Evolutionary conservation across 805 yeast genomes (phyloP).

Genomic region (Lachancea quebecensis): DNA sequence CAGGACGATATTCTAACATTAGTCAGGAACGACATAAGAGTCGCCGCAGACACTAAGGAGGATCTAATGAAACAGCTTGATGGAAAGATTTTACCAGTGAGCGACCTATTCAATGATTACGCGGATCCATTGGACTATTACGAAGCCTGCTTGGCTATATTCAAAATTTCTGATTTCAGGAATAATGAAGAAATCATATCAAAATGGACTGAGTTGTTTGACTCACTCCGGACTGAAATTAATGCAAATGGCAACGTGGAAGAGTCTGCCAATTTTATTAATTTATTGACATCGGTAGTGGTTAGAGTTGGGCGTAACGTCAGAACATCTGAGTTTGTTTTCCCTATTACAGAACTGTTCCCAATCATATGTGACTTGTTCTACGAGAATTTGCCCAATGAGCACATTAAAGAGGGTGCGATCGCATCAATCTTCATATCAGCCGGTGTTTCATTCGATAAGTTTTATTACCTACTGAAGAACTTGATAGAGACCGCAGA

Average conservation of each 20-base stretch:
- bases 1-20: conserved; percentile 49
- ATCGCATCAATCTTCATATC: conserved; percentile 56
- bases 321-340: conserved; percentile 64
- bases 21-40: conserved; percentile 45
- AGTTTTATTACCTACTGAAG: conserved; percentile 56
- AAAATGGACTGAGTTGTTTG: conserved; percentile 73
- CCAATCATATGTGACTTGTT: conserved; percentile 57
- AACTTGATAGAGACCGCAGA: conserved; percentile 59
- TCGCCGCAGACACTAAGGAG: conserved; percentile 39
- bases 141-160: conserved; percentile 70
- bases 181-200: conserved; percentile 74
- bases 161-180: conserved; percentile 78
- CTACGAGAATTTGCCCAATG: conserved; percentile 35
- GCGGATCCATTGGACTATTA: conserved; percentile 85
- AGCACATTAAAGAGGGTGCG: conserved; percentile 41
- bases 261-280: conserved; percentile 31
- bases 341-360: conserved; percentile 68
- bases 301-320: conserved; percentile 55
- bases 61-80: conserved; percentile 51
- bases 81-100: conserved; percentile 58
- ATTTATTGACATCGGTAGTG: conserved; percentile 34
- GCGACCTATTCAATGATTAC: conserved; percentile 76
- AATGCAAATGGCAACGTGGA: conserved; percentile 25
- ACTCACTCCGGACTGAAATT: conserved; percentile 35
- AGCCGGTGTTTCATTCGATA: conserved; percentile 58